Base-by-base conservation (phyloP, 768 basidiomycete species). In the Psilocybe cubensis region DNA sequence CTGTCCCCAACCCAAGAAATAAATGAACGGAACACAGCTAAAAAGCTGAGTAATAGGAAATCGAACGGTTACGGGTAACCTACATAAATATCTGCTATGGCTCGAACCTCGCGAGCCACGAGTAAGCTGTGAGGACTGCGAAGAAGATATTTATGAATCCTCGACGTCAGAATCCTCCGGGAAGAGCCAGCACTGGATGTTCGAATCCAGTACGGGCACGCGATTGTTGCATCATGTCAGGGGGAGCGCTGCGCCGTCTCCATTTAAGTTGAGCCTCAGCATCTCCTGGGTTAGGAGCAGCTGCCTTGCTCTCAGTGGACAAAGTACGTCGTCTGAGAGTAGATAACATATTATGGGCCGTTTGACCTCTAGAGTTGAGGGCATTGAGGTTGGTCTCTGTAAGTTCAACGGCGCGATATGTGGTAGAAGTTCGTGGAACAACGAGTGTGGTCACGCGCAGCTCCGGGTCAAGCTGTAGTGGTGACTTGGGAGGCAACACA, bases 171-270 rank as follows among this genome's bases (percentile, higher is more conserved):
- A 89, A 87, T 27, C 79, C 83, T 28, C 85, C 86, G 4, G 83
- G 82, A 58, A 86, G 67, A 10, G 77, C 70, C 42, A 90, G 78
- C 43, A 84, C 77, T 12, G 84, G 83, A 65, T 85, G 83, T 62
- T 80, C 73, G 66, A 89, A 88, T 40, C 83, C 85, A 42, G 66
- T 60, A 52, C 87, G 85, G 45, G 76, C 72, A 42, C 75, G 72
- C 18, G 65, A 68, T 18, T 75, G n/a, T n/a, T n/a, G 72, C 57
- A 79, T 74, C 35, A 88, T 70, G 66, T 89, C 84, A 10, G 84
- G 85, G 21, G 87, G 88, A 8, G 85, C 86, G 65, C 86, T 88
- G 63, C 78, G 77, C 49, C 88, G 80, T 68, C 77, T 82, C 69
- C 74, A 76, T 60, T 76, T 78, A 52, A 57, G 57, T 47, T 71